Evolutionary conservation across 345 rosid genomes (phyloP), one percentile per base, ranked within the genome.

Genomic region (Linum trigynum): DNA sequence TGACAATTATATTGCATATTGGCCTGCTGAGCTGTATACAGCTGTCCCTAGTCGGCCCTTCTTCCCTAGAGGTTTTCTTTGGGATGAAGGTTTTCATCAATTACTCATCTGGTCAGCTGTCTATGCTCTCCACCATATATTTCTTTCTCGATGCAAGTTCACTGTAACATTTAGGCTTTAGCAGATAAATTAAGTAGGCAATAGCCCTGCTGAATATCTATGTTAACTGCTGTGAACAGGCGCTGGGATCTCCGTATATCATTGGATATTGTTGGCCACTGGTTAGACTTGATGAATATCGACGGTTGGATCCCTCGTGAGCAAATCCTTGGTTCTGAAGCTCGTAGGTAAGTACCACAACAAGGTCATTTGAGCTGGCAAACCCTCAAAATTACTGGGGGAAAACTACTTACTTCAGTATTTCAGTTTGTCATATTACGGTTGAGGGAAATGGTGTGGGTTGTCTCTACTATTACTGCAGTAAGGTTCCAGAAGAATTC

Each of bases 51-150:
- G 97, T 78, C 79, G 99, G 61, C 90, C 97, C 1, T 72, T 81
- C 65, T 90, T 94, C 68, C 96, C 97, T 0, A 82, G 99, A 77
- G 96, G 97, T 55, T 94, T 94, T 72, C 71, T 87, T n/a, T 94
- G 97, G 97, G 96, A 94, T 77, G 99, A 94, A 94, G 99, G 97
- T 63, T 94, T 90, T 68, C 96, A 90, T 84, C 99, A 90, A 67
- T 38, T 94, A 67, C 65, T 87, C 74, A 82, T 94, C 78, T 79
- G 97, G 97, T 94, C 65, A 32, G 96, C 79, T 74, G 40, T 61
- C 45, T 69, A 51, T 11, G 7, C 35, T 57, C 66, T 62, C 66
- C 15, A 2, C 8, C n/a, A 42, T 69, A 12, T 48, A 48, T 66
- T 67, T 67, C 36, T 63, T 55, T 65, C n/a, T 11, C 1, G 37